phyloP scores from a whole-genome alignment of 176 grass and related monocot species.

The Juncus inflexus region DNA sequence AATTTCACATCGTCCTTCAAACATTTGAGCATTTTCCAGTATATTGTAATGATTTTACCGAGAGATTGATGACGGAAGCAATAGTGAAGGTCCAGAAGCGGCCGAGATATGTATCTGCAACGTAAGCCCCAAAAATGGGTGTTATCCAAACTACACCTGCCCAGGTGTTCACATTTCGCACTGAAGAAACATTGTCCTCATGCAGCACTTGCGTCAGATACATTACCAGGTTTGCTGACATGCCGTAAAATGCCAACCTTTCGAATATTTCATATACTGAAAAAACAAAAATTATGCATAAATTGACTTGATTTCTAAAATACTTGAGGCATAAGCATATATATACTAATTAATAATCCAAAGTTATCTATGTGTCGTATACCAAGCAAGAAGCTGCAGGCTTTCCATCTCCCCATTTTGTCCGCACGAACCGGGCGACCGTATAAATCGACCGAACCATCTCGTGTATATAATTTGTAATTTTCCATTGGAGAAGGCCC shows the following conservation, averaged over 20 bases:
- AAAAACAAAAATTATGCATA: neutral
- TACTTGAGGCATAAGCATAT: too few species aligned
- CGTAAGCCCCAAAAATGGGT: slow-evolving; percentile 57
- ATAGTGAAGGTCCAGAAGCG: slow-evolving; percentile 83
- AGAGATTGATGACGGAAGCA: slow-evolving; percentile 54
- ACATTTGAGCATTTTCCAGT: neutral
- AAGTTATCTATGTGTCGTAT: neutral
- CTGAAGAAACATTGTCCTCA: slow-evolving; percentile 61
- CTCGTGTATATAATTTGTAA: slow-evolving; percentile 42
- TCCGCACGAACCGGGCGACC: slow-evolving; percentile 46
- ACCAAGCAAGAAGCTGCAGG: slow-evolving; percentile 72
- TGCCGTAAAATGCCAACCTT: slow-evolving; percentile 79
- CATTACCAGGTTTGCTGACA: slow-evolving; percentile 68
- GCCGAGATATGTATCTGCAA: slow-evolving; percentile 70
- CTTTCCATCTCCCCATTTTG: slow-evolving; percentile 61
- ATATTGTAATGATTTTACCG: slow-evolving; percentile 31
- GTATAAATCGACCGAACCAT: slow-evolving; percentile 56
- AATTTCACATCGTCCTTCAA: neutral
- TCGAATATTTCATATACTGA: slow-evolving; percentile 69
- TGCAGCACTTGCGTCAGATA: slow-evolving; percentile 59
- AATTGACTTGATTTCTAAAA: too few species aligned
- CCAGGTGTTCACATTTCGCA: slow-evolving; percentile 76
- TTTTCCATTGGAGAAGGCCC: slow-evolving; percentile 5
- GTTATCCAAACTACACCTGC: slow-evolving; percentile 66
- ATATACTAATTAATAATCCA: too few species aligned